phyloP scores from a whole-genome alignment of 306 rosid species.

The Begonia loranthoides region DNA sequence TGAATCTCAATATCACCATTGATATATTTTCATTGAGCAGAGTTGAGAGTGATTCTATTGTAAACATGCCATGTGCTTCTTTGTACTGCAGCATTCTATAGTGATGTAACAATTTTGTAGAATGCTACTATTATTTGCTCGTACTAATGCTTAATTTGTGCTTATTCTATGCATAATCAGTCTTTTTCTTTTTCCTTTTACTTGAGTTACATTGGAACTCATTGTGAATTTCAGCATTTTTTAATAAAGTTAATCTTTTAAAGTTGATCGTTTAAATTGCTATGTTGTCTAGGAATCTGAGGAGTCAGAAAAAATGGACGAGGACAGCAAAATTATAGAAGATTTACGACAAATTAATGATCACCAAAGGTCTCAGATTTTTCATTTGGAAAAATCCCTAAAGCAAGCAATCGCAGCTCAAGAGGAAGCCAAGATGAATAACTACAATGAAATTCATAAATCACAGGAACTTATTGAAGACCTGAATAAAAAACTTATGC shows the following conservation, averaged over 20 bases:
- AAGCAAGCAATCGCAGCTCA: constrained; percentile 57
- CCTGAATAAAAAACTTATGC: constrained; percentile 56
- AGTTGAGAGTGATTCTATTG: too few species aligned
- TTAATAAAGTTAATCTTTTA: constrained; percentile 2
- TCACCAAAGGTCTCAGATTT: constrained; percentile 40
- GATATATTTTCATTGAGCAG: too few species aligned
- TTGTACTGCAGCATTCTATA: too few species aligned
- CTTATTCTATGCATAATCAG: too few species aligned
- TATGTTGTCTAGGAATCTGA: constrained; percentile 59
- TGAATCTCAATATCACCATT: too few species aligned
- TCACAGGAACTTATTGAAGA: constrained; percentile 61
- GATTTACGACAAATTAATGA: constrained; percentile 58
- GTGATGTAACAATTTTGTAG: too few species aligned
- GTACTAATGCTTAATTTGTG: too few species aligned
- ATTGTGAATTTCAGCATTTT: constrained; percentile 2
- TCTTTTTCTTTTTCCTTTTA: too few species aligned
- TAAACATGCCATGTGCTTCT: too few species aligned
- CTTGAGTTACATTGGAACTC: too few species aligned
- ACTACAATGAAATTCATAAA: constrained; percentile 43
- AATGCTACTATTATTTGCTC: too few species aligned
- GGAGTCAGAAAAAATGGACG: constrained; percentile 96
- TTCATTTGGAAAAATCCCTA: constrained; percentile 62
- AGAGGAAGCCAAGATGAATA: constrained; percentile 48
- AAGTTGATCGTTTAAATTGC: not conserved
- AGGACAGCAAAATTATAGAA: constrained; percentile 81